These are phyloP conservation scores for Neofusicoccum sp. DNA, from an alignment of 2,329 filamentous ascomycete species.

Conservation along the genomic window DNA sequence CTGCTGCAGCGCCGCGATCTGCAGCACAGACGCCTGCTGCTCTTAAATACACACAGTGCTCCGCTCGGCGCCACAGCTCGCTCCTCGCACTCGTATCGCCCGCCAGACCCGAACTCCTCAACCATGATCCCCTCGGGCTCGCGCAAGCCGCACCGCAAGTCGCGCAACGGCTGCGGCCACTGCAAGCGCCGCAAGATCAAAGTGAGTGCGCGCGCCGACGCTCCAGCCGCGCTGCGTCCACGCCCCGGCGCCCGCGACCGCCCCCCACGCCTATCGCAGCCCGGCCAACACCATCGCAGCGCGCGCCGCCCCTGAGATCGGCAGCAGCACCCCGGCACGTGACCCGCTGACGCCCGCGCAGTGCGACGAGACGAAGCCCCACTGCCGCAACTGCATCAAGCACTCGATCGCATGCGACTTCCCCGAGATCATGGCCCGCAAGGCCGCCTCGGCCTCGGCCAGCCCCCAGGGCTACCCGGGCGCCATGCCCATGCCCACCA, in stretches of 20 bases:
- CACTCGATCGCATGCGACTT: conserved; percentile 31
- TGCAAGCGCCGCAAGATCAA: conserved; percentile 18
- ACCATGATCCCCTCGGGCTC: conserved; percentile 9
- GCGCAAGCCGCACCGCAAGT: conserved; percentile 15
- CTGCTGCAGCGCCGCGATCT: neutral
- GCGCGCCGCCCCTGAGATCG: neutral
- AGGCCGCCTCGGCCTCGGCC: neutral
- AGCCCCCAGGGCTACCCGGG: neutral
- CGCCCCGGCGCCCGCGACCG: neutral
- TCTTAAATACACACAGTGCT: no score
- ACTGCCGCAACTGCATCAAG: conserved; percentile 33
- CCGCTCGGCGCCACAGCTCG: no score
- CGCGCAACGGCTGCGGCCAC: conserved; percentile 15
- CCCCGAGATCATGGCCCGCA: conserved; percentile 14
- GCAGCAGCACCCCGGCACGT: neutral
- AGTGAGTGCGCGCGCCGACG: neutral
- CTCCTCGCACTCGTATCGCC: neutral
- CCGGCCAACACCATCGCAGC: neutral
- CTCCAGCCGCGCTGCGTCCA: neutral
- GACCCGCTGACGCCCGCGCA: conserved; percentile 14
- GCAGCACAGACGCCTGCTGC: neutral
- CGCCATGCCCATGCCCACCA: neutral
- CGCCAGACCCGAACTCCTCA: no score
- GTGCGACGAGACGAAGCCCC: conserved; percentile 33
- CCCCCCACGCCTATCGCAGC: neutral